phyloP scores from a whole-genome alignment of 2,329 filamentous ascomycete genomes.

The Aureobasidium sp. region DNA sequence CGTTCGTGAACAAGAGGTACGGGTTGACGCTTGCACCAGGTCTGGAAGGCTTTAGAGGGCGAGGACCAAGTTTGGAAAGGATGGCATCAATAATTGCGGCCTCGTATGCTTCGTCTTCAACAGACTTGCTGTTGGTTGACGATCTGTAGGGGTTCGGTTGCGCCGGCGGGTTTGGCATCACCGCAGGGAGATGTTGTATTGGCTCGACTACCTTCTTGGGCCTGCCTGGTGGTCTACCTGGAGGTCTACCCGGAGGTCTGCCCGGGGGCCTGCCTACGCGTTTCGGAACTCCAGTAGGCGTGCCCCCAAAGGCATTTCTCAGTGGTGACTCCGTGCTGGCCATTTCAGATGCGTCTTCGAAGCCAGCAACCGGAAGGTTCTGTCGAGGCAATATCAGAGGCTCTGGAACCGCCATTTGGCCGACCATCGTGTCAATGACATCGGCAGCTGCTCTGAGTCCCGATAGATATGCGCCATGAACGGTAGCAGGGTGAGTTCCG shows the following conservation, averaged over 20 bases:
- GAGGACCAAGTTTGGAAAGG: slow-evolving; percentile 58
- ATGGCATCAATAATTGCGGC: slow-evolving; percentile 49
- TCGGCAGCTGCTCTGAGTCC: slow-evolving; percentile 84
- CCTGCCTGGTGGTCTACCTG: slow-evolving; percentile 3
- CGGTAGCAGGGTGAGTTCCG: slow-evolving; percentile 89
- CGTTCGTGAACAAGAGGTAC: slow-evolving; percentile 82
- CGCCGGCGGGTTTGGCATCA: neutral
- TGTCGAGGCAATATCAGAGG: slow-evolving; percentile 63
- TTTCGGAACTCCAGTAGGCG: neutral
- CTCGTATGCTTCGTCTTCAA: slow-evolving; percentile 44
- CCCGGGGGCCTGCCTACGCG: neutral
- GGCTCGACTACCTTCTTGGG: slow-evolving; percentile 13
- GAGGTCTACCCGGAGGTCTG: neutral
- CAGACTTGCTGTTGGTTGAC: slow-evolving; percentile 12
- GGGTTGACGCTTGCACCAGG: slow-evolving; percentile 61
- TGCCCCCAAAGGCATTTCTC: neutral
- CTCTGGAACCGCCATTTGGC: slow-evolving; percentile 66
- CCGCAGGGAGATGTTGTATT: slow-evolving; percentile 4
- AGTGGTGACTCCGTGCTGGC: neutral
- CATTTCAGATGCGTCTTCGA: slow-evolving; percentile 17
- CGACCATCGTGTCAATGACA: slow-evolving; percentile 69
- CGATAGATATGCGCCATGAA: slow-evolving; percentile 92
- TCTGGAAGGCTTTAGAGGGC: slow-evolving; percentile 63
- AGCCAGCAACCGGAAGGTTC: slow-evolving; percentile 32
- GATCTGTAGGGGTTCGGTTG: slow-evolving; percentile 15